Evolutionary conservation across 352 stramenopile species (phyloP).

Genomic region (Phytophthora melonis): DNA sequence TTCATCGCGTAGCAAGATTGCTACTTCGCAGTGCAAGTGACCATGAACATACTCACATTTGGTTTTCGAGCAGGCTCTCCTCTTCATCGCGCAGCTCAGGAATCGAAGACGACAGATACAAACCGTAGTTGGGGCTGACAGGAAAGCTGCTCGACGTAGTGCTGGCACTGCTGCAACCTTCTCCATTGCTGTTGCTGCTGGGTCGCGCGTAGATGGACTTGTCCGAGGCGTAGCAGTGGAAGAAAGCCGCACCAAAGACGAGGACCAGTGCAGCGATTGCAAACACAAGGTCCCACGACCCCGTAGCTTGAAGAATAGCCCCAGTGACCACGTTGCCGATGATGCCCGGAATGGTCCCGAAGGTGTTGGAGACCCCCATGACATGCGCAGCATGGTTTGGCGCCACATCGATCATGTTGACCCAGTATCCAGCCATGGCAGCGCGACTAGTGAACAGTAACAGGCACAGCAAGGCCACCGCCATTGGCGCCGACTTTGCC

Average conservation of each 20-base stretch:
- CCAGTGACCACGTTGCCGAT: conserved; percentile 88
- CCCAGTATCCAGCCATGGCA: conserved; percentile 85
- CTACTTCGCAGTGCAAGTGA: neutral
- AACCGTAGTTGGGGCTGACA: conserved; percentile 40
- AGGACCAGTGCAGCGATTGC: conserved; percentile 77
- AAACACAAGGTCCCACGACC: conserved; percentile 88
- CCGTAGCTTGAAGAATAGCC: conserved; percentile 74
- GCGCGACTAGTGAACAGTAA: conserved; percentile 83
- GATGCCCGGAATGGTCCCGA: conserved; percentile 86
- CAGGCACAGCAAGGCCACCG: conserved; percentile 75
- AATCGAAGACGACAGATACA: conserved; percentile 41
- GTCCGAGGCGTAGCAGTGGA: conserved; percentile 83
- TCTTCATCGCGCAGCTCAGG: conserved; percentile 59
- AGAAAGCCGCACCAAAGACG: conserved; percentile 75
- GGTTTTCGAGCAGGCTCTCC: conserved; percentile 59
- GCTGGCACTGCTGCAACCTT: conserved; percentile 39
- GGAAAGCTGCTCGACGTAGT: conserved; percentile 45
- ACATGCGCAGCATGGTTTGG: conserved; percentile 83
- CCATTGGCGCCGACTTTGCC: conserved; percentile 55
- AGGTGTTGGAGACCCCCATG: conserved; percentile 90
- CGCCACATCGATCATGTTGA: conserved; percentile 92
- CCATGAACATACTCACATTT: conserved; percentile 26
- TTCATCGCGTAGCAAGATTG: too few relatives aligned
- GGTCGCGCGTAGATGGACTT: conserved; percentile 67
- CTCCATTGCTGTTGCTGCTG: conserved; percentile 12